Percentiles rank a stretch among this genome's conserved stretches.
These are phyloP conservation scores for Eruca vesicaria DNA, from an alignment of 441 rosid species.

Conservation along the genomic window DNA sequence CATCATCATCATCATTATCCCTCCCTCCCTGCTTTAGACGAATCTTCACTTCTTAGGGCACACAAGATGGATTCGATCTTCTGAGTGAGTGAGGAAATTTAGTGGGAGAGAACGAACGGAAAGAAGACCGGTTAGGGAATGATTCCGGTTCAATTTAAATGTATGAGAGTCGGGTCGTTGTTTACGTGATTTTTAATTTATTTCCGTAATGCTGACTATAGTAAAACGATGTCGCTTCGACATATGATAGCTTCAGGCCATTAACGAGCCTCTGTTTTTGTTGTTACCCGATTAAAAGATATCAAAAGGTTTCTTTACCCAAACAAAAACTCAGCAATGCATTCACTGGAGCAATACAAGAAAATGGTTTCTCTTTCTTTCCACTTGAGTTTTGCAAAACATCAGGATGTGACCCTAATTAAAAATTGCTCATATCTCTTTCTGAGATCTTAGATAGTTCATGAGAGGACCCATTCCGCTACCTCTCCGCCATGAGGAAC, in stretches of 20 bases:
- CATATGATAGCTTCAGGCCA: too few relatives aligned
- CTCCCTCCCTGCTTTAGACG: too few relatives aligned
- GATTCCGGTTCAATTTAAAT: background rate
- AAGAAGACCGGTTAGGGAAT: background rate
- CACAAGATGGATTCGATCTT: too few relatives aligned
- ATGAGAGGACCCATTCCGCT: slow-evolving; percentile 84
- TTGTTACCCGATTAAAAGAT: too few relatives aligned
- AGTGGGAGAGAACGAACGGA: too few relatives aligned
- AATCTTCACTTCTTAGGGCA: too few relatives aligned
- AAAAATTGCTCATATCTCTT: slow-evolving; percentile 42
- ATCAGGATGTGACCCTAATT: background rate
- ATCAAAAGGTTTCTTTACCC: background rate
- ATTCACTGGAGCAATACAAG: slow-evolving; percentile 8
- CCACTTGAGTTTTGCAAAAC: background rate
- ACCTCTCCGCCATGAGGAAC: slow-evolving; percentile 60
- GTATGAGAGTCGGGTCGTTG: background rate
- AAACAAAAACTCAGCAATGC: slow-evolving; percentile 4
- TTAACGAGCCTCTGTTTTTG: too few relatives aligned
- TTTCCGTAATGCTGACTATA: background rate
- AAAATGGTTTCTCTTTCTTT: background rate
- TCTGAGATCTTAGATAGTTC: slow-evolving; percentile 70
- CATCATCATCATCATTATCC: background rate
- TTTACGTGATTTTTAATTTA: background rate
- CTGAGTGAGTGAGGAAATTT: too few relatives aligned
- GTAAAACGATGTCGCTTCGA: background rate